Conservation (phyloP, 352 stramenopile species). For the Phytophthora palmivora region DNA sequence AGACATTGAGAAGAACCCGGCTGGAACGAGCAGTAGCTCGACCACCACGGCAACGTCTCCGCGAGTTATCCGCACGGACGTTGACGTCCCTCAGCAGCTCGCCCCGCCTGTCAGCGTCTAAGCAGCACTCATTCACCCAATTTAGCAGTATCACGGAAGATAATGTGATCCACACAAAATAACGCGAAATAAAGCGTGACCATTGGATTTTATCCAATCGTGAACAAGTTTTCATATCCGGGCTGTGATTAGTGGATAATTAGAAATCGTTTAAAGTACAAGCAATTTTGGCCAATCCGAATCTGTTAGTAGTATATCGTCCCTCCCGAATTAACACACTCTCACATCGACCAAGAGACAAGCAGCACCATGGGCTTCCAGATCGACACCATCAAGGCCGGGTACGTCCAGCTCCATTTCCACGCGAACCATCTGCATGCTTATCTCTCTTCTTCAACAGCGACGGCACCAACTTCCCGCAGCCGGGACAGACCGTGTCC, state of each 20-base stretch:
- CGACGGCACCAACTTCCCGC: constrained; percentile 82
- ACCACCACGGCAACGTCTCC: constrained; percentile 53
- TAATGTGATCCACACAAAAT: too few species aligned
- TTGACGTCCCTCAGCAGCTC: constrained; percentile 64
- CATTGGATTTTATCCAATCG: too few species aligned
- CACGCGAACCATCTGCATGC: neutral
- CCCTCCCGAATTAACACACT: too few species aligned
- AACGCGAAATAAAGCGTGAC: too few species aligned
- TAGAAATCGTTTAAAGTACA: too few species aligned
- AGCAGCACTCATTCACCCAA: neutral
- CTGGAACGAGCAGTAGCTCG: constrained; percentile 30
- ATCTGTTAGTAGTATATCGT: too few species aligned
- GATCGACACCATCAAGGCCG: constrained; percentile 82
- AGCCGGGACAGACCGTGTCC: constrained; percentile 68
- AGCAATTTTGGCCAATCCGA: too few species aligned
- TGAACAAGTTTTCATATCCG: too few species aligned
- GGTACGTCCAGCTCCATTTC: constrained; percentile 40
- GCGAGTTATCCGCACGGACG: constrained; percentile 69
- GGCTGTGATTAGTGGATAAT: too few species aligned
- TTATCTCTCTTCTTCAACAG: constrained; percentile 28
- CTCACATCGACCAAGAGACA: constrained; percentile 17
- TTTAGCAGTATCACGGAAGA: constrained; percentile 50
- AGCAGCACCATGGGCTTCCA: constrained; percentile 51
- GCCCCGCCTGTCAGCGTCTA: constrained; percentile 79
- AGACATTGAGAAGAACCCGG: constrained; percentile 60